Evolutionary conservation across 805 yeast species (phyloP).

Genomic region (Saccharomyces mikatae): DNA sequence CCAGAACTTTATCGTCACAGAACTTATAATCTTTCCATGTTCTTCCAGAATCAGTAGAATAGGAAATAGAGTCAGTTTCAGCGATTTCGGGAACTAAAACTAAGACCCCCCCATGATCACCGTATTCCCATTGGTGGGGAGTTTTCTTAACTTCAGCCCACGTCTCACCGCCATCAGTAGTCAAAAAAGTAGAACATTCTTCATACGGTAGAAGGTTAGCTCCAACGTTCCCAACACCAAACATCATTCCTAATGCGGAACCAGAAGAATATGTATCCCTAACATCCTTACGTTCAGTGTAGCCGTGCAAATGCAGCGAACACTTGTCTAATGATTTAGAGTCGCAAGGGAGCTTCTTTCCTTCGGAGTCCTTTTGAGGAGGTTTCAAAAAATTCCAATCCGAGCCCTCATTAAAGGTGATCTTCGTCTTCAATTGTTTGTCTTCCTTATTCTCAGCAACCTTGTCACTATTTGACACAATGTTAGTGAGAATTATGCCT

Average conservation of each 20-base stretch:
- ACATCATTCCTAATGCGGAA: conserved; percentile 79
- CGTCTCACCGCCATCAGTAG: conserved; percentile 83
- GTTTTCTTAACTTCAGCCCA: conserved; percentile 80
- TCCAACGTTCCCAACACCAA: conserved; percentile 92
- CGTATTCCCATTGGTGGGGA: conserved; percentile 85
- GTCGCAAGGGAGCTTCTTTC: conserved; percentile 47
- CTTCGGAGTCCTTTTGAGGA: conserved; percentile 56
- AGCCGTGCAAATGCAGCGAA: conserved; percentile 81
- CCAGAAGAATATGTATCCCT: conserved; percentile 83
- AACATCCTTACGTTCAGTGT: conserved; percentile 74
- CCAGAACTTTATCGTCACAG: conserved; percentile 43
- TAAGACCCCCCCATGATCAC: conserved; percentile 86
- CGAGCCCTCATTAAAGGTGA: conserved; percentile 87
- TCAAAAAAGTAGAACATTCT: conserved; percentile 62
- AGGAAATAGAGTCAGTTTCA: conserved; percentile 49
- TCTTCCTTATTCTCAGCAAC: conserved; percentile 30
- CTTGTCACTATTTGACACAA: conserved; percentile 51
- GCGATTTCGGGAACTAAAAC: conserved; percentile 58
- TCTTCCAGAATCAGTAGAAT: conserved; percentile 72
- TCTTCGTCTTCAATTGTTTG: conserved; percentile 60
- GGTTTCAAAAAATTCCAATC: conserved; percentile 71
- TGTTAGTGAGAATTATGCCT: conserved; percentile 72
- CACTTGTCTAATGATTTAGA: conserved; percentile 52
- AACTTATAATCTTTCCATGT: conserved; percentile 67
- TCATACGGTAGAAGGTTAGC: conserved; percentile 39